Conservation (phyloP, 495 filamentous ascomycete species). For the Tuber microsphaerosporum region DNA sequence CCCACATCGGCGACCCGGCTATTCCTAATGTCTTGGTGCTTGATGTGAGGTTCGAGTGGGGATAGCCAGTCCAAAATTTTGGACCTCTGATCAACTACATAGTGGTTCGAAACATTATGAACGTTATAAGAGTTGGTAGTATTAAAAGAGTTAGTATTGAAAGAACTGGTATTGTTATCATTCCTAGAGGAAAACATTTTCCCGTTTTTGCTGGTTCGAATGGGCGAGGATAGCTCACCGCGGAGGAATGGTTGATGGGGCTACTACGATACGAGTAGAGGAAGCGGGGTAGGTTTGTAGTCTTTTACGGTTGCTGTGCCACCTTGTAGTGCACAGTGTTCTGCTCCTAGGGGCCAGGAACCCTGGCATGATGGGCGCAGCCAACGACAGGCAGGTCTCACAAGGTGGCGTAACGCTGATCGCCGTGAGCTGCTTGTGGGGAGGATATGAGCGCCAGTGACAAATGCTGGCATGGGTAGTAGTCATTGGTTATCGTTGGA, state of each 20-base stretch:
- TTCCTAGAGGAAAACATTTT: neutral
- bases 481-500: no score
- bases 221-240: neutral
- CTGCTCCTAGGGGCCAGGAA: no score
- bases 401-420: no score
- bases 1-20: neutral
- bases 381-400: no score
- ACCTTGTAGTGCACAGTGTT: no score
- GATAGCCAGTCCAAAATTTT: neutral
- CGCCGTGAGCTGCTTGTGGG: no score
- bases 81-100: neutral
- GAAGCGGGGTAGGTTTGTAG: neutral
- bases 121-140: neutral
- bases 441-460: no score
- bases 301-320: neutral
- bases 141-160: neutral
- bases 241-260: neutral
- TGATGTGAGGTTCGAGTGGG: neutral
- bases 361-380: no score
- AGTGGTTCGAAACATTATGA: neutral
- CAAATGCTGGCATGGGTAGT: no score
- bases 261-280: neutral
- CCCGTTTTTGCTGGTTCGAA: neutral
- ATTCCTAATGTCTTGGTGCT: neutral
- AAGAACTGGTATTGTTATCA: neutral